These are phyloP conservation scores for Trichoderma oligosporum DNA, from an alignment of 2,329 filamentous ascomycete genomes.

Conservation along the genomic window DNA sequence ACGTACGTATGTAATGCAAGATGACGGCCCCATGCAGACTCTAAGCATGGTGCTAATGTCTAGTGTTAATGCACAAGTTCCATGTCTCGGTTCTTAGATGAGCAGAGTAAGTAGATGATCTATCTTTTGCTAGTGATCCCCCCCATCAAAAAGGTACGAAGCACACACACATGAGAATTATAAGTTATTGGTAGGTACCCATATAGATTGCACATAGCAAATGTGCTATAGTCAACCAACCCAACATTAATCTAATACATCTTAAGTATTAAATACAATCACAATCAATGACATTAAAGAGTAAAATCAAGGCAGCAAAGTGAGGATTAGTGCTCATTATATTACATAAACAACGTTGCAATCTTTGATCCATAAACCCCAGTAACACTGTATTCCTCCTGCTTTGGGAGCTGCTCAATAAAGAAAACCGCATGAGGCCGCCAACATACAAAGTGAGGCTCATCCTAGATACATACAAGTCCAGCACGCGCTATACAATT, in stretches of 20 bases:
- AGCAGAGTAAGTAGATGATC: not conserved
- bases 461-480: not conserved
- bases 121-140: not conserved
- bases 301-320: slow-evolving; percentile 1
- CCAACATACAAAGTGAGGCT: not conserved
- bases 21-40: not conserved
- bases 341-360: slow-evolving; percentile 21
- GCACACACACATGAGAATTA: no score
- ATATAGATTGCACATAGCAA: no score
- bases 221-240: no score
- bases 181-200: no score
- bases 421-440: slow-evolving; percentile 6
- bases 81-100: not conserved
- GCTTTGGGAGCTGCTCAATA: not conserved
- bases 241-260: not conserved
- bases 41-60: not conserved
- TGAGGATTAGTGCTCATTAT: slow-evolving; percentile 8
- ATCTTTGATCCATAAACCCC: slow-evolving; percentile 15
- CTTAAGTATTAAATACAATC: not conserved
- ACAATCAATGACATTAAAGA: not conserved
- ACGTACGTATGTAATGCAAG: not conserved
- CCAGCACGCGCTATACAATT: slow-evolving; percentile 21
- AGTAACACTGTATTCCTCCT: slow-evolving; percentile 1
- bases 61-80: not conserved
- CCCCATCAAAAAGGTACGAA: not conserved